Conservation (phyloP, 2,329 filamentous ascomycete genomes). For the Sphaerulina populicola region DNA sequence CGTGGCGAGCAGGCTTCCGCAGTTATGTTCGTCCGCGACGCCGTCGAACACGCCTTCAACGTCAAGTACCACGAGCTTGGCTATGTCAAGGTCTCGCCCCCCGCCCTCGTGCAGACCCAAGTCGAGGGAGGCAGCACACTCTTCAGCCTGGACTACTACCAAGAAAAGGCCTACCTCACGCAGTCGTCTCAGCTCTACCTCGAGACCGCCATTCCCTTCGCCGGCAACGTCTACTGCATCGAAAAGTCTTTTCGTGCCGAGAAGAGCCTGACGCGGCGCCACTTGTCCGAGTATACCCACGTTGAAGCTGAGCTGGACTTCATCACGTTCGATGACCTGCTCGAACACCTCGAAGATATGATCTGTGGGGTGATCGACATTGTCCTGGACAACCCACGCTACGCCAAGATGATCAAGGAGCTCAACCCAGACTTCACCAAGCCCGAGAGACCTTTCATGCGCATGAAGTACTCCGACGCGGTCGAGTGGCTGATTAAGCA, state of each 20-base stretch:
- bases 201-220: slow-evolving; percentile 80
- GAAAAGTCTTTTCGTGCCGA: slow-evolving; percentile 98
- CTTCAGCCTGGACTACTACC: slow-evolving; percentile 84
- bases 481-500: slow-evolving; percentile 90
- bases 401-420: slow-evolving; percentile 65
- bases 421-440: slow-evolving; percentile 86
- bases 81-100: slow-evolving; percentile 76
- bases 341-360: slow-evolving; percentile 76
- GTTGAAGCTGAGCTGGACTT: slow-evolving; percentile 95
- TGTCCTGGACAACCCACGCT: slow-evolving; percentile 63
- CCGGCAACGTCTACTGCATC: slow-evolving; percentile 95
- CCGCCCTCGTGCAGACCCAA: slow-evolving; percentile 88
- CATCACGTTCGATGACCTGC: slow-evolving; percentile 82
- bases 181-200: slow-evolving; percentile 97
- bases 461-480: slow-evolving; percentile 90
- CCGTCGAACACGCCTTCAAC: slow-evolving; percentile 72
- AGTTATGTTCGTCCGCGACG: slow-evolving; percentile 77
- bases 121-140: slow-evolving; percentile 88
- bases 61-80: slow-evolving; percentile 67
- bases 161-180: slow-evolving; percentile 82
- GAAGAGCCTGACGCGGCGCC: slow-evolving; percentile 87
- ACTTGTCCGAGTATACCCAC: slow-evolving; percentile 93
- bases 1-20: slow-evolving; percentile 77
- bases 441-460: slow-evolving; percentile 77
- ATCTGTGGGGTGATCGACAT: slow-evolving; percentile 79